These are phyloP conservation scores for Trichophyton verrucosum DNA, from an alignment of 2,329 filamentous ascomycete genomes.

Conservation along the genomic window DNA sequence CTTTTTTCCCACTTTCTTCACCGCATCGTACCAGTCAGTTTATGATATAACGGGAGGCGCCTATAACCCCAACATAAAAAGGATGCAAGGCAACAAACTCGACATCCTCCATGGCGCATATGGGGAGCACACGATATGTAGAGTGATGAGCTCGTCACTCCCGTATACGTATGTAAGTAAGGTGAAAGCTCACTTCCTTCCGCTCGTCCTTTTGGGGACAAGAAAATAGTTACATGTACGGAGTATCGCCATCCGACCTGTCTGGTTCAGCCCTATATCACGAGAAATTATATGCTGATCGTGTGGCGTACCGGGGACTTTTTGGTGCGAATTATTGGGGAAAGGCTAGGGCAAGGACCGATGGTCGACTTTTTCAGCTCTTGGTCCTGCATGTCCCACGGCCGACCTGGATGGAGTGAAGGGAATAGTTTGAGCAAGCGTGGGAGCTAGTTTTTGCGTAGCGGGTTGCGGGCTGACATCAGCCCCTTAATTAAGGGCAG, in stretches of 20 bases:
- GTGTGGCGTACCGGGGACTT: background rate
- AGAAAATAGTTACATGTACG: background rate
- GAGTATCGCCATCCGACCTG: background rate
- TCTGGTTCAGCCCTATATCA: constrained; percentile 1
- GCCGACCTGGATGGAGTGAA: background rate
- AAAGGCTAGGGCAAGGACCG: background rate
- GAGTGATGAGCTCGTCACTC: background rate
- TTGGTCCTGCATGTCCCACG: background rate
- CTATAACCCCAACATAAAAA: background rate
- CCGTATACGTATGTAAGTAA: background rate
- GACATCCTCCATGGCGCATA: background rate
- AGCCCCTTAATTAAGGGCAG: background rate
- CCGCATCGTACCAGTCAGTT: background rate
- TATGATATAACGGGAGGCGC: background rate
- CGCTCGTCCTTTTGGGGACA: background rate
- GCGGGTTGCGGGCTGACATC: background rate
- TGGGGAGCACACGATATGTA: background rate
- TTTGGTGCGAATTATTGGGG: background rate
- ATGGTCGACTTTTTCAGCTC: background rate
- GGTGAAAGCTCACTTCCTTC: background rate
- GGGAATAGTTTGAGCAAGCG: constrained; percentile 1
- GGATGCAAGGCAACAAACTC: background rate
- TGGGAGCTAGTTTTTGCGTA: background rate
- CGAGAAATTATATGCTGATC: constrained; percentile 1
- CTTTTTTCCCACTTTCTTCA: background rate